Evolutionary conservation across 331 rosid genomes (phyloP).

Genomic region (Spiraea crenata): DNA sequence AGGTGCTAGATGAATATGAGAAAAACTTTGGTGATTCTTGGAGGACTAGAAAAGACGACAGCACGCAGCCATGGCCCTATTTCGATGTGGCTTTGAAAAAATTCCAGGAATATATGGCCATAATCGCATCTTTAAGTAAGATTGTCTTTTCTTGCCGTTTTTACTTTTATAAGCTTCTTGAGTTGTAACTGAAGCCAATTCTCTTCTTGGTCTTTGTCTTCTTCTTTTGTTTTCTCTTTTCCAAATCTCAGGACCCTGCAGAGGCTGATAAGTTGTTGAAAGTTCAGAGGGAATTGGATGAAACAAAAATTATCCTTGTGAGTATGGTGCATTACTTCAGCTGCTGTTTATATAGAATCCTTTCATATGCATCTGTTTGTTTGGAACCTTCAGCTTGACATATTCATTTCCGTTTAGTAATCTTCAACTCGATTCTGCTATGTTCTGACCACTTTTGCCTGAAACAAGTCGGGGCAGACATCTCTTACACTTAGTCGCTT

Average conservation of each 20-base stretch:
- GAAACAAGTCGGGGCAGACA: neutral
- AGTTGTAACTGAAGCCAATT: conserved; percentile 1
- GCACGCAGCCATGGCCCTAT: conserved; percentile 72
- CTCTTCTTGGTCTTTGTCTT: neutral
- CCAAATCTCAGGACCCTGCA: conserved; percentile 71
- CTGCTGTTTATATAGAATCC: neutral
- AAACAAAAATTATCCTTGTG: conserved; percentile 94
- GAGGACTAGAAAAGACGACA: conserved; percentile 44
- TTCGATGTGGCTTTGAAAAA: conserved; percentile 67
- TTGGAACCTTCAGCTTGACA: neutral
- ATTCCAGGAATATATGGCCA: conserved; percentile 57
- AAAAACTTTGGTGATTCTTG: conserved; percentile 52
- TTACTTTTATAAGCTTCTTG: neutral
- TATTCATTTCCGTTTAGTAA: neutral
- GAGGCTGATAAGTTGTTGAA: conserved; percentile 92
- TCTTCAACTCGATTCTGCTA: neutral
- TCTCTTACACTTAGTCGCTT: neutral
- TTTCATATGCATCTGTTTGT: conserved; percentile 11
- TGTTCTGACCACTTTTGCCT: neutral
- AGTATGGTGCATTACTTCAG: conserved; percentile 28
- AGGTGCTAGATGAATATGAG: conserved; percentile 55
- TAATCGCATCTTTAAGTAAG: neutral
- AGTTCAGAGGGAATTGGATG: conserved; percentile 95
- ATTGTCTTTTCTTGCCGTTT: too few relatives aligned
- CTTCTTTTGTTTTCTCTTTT: neutral